Percentiles rank a stretch among this genome's conserved stretches.
These are phyloP conservation scores for Solanum hybrid DNA, from an alignment of 305 asterid species.

Conservation along the genomic window DNA sequence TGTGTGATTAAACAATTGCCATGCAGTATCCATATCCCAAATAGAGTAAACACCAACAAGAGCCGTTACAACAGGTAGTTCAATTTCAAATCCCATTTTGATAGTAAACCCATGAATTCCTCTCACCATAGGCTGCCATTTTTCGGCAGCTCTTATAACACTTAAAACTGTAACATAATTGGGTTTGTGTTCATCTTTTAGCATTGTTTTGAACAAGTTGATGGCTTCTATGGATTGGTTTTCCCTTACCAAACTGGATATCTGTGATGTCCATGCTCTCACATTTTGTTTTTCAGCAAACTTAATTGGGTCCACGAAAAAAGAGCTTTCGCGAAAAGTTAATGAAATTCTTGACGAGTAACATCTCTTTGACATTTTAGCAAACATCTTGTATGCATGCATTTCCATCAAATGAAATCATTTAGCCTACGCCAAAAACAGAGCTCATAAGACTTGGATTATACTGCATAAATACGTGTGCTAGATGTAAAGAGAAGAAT, in stretches of 20 bases:
- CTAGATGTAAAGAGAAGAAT: not conserved
- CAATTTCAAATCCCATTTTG: conserved; percentile 45
- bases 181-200: conserved; percentile 32
- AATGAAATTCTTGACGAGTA: conserved; percentile 14
- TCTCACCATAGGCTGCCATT: conserved; percentile 22
- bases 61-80: conserved; percentile 46
- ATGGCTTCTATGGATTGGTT: conserved; percentile 51
- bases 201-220: conserved; percentile 57
- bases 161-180: conserved; percentile 53
- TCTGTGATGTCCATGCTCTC: conserved; percentile 42
- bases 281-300: conserved; percentile 27
- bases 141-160: conserved; percentile 35
- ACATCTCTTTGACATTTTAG: conserved; percentile 34
- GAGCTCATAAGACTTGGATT: not conserved
- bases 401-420: conserved; percentile 17
- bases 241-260: conserved; percentile 44
- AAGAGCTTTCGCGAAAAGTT: not conserved
- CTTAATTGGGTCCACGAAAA: conserved; percentile 27
- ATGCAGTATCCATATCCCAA: conserved; percentile 40
- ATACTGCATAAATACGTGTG: not conserved
- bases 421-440: not conserved
- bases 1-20: conserved; percentile 34
- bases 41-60: conserved; percentile 54
- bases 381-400: conserved; percentile 60
- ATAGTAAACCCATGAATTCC: conserved; percentile 49